phyloP scores from a whole-genome alignment of 495 filamentous ascomycete species.

The Penicillium lividum region DNA sequence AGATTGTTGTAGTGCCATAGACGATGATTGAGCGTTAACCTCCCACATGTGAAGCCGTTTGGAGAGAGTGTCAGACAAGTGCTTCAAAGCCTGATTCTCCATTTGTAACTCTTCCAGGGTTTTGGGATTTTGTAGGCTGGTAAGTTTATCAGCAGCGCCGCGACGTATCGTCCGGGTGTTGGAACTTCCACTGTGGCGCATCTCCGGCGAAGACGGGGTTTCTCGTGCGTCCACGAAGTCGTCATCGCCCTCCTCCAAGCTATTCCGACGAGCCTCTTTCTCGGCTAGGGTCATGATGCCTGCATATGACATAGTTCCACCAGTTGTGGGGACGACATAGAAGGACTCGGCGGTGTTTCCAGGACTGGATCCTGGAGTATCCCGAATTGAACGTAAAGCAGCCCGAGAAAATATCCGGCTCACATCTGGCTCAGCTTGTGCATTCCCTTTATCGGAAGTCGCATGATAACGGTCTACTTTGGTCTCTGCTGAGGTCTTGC shows the following conservation, averaged over 20 bases:
- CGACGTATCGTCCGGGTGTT: conserved; percentile 25
- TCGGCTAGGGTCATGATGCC: conserved; percentile 75
- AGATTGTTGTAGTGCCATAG: conserved; percentile 77
- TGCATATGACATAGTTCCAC: conserved; percentile 86
- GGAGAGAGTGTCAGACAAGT: conserved; percentile 73
- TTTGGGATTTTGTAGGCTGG: conserved; percentile 43
- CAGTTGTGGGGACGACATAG: conserved; percentile 90
- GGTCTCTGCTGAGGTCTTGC: conserved; percentile 41
- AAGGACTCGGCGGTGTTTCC: conserved; percentile 73
- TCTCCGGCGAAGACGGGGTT: conserved; percentile 54
- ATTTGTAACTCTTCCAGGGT: conserved; percentile 79
- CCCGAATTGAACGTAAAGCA: conserved; percentile 68
- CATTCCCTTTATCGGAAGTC: conserved; percentile 36
- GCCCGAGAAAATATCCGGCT: conserved; percentile 75
- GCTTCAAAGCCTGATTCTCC: conserved; percentile 75
- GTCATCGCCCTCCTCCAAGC: conserved; percentile 63
- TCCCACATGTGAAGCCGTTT: conserved; percentile 83
- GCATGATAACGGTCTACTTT: conserved; percentile 42
- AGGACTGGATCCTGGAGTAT: conserved; percentile 45
- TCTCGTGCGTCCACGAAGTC: conserved; percentile 90
- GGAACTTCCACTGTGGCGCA: conserved; percentile 38
- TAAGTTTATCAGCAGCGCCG: conserved; percentile 29
- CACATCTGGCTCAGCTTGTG: conserved; percentile 65
- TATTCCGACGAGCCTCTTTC: conserved; percentile 56
- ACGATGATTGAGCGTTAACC: conserved; percentile 76